A percentile compares a stretch with the other conserved stretches of the same genome.
phyloP scores from a whole-genome alignment of 495 filamentous ascomycete species.

The Penicillium daleae region DNA sequence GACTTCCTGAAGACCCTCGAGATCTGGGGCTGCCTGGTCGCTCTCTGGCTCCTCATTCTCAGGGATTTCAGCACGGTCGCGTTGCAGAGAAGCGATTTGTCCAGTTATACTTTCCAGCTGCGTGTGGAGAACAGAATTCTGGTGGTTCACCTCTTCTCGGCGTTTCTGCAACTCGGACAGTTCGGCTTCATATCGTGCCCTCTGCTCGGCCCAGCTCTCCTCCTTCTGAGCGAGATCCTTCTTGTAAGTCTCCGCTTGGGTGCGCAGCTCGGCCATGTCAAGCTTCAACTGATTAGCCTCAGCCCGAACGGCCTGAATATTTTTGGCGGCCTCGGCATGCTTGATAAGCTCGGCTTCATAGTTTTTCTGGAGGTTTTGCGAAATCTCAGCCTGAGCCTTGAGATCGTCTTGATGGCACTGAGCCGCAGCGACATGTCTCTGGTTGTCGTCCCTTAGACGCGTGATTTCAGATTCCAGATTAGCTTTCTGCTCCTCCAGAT shows the following conservation, averaged over 20 bases:
- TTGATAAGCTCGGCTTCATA: conserved; percentile 94
- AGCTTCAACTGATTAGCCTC: conserved; percentile 83
- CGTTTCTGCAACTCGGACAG: conserved; percentile 74
- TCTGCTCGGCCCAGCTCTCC: conserved; percentile 82
- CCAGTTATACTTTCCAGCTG: conserved; percentile 81
- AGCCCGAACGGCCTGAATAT: conserved; percentile 72
- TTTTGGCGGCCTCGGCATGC: conserved; percentile 89
- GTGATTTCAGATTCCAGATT: conserved; percentile 73
- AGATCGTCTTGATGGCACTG: conserved; percentile 86
- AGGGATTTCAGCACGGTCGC: conserved; percentile 62
- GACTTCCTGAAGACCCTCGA: conserved; percentile 82
- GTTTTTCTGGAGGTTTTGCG: conserved; percentile 87
- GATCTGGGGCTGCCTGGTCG: conserved; percentile 48
- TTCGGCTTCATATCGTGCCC: conserved; percentile 80
- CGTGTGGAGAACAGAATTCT: conserved; percentile 85
- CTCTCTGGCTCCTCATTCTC: conserved; percentile 47
- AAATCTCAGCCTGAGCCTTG: conserved; percentile 90
- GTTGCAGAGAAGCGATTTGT: conserved; percentile 77
- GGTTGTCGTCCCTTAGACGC: conserved; percentile 84
- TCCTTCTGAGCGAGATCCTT: conserved; percentile 78
- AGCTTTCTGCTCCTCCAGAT: conserved; percentile 78
- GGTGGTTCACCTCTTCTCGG: conserved; percentile 77
- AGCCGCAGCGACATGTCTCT: conserved; percentile 74
- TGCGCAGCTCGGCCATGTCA: conserved; percentile 68
- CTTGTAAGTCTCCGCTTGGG: conserved; percentile 80